Evolutionary conservation across 192 early-diverging fungal species (phyloP).

Genomic region (Radiomyces spectabilis): DNA sequence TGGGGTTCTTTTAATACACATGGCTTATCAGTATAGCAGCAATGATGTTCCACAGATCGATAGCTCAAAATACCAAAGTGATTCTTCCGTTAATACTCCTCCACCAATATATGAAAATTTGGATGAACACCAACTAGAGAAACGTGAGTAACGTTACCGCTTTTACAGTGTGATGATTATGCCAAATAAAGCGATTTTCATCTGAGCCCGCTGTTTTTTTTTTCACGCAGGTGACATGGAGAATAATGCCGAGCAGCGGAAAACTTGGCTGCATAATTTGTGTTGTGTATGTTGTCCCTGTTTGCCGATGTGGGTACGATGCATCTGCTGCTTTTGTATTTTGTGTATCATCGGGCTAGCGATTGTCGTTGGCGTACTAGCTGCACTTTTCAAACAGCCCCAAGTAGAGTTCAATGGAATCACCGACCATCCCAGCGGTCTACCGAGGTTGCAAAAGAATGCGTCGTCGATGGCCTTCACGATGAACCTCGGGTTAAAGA

Average conservation of each 20-base stretch:
- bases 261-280: not conserved
- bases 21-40: too few species aligned
- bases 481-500: constrained; percentile 14
- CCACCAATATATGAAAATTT: too few species aligned
- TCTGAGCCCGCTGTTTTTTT: not conserved
- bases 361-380: constrained; percentile 16
- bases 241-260: not conserved
- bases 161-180: too few species aligned
- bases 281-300: constrained; percentile 11
- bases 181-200: too few species aligned
- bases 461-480: not conserved
- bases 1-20: too few species aligned
- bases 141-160: too few species aligned
- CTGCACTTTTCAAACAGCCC: constrained; percentile 23
- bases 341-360: constrained; percentile 1
- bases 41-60: too few species aligned
- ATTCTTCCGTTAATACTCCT: too few species aligned
- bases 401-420: constrained; percentile 18
- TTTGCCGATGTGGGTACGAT: constrained; percentile 3
- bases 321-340: constrained; percentile 6
- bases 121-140: too few species aligned
- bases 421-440: not conserved
- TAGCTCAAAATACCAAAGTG: too few species aligned
- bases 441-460: constrained; percentile 6
- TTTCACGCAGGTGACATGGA: not conserved